Evolutionary conservation across 1,284 basidiomycete species (phyloP), one percentile per base, ranked within the genome.

Genomic region (Somion occarium): DNA sequence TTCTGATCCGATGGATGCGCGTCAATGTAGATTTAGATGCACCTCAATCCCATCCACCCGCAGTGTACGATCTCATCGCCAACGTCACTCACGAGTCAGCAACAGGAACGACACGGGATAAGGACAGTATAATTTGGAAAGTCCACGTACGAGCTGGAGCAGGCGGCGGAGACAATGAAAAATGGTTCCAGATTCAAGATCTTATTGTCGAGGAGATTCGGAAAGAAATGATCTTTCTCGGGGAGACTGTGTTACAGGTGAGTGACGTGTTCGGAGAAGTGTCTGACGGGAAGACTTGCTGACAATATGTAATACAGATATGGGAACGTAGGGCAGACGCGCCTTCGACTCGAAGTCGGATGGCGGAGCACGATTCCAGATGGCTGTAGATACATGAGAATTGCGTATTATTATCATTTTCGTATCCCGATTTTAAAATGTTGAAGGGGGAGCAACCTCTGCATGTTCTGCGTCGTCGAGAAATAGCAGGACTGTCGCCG

Each of bases 151-250:
- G 94, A 61, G 83, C 80, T 49, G 79, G 78, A 39, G 76, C 80
- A 20, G 88, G 88, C 38, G 87, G 85, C 12, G 88, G 85, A 25
- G 91, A 93, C 52, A 79, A 77, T 48, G 94, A 98, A 68, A 91
- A 90, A 66, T 99, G 97, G 97, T 91, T 91, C 69, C 88, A 94
- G 71, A 90, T 98, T 52, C 95, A 99, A 69, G 97, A 99, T 73
- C 76, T 99, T 53, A 90, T 97, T 52, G 95, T 99, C 5, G 91
- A 96, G 63, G 93, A 98, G 64, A 91, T 93, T 27, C 80, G 95
- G 56, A 91, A 89, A 68, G 94, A 98, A 64, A 95, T 99, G 92
- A 95, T 99, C 55, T 96, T 98, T 67, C 75, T 99, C 34, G 96
- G 95, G 24, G 97, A 99, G 69, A 93, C 91, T 23, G 90, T 97